Base-by-base conservation (phyloP, 129 eudicot species). In the Flaveria brownii region DNA sequence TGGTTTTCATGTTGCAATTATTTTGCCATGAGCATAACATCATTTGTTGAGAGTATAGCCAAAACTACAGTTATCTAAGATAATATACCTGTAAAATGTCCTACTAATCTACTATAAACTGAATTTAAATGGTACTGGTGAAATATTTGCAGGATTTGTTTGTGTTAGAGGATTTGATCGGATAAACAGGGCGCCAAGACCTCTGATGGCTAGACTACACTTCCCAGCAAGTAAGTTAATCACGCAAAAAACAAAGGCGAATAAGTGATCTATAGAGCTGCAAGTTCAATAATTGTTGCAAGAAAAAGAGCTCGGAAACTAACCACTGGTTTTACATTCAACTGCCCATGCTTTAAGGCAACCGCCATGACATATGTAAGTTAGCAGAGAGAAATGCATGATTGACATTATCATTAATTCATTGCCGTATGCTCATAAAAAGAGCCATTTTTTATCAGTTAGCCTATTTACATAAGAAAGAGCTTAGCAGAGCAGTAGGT, bases 161-260 rank as follows among this genome's bases (percentile, higher is more conserved):
- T 93, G 98, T 67, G 97, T 93, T n/a, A 86, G 98, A 70, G 98
- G 97, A 43, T 93, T 90, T 51, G 96, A 93, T 82, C 89, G 78
- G 17, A 68, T 84, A 71, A 76, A 78, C 14, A 82, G 97, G 67
- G 87, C 88, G 62, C 98, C 98, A 49, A 76, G 88, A 62, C 97
- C 98, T 77, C 87, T 93, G 26, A 77, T 80, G 86, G 90, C 92
- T 39, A 88, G 98, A 79, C 75, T 93, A 86, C 98, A 93, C 77
- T 82, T 85, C 63, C 86, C 98, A 65, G 85, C 92, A n/a, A 88
- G 95, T 76, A 93, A 83, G 86, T 75, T 80, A 80, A 72, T 80
- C 39, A 84, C 83, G 72, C 79, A 69, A 78, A 83, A 77, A 88
- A 70, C 74, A 67, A 88, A 57, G 80, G 65, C 67, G 75, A 83